Evolutionary conservation across 768 basidiomycete genomes (phyloP).

Genomic region (Boletus barrowsii): DNA sequence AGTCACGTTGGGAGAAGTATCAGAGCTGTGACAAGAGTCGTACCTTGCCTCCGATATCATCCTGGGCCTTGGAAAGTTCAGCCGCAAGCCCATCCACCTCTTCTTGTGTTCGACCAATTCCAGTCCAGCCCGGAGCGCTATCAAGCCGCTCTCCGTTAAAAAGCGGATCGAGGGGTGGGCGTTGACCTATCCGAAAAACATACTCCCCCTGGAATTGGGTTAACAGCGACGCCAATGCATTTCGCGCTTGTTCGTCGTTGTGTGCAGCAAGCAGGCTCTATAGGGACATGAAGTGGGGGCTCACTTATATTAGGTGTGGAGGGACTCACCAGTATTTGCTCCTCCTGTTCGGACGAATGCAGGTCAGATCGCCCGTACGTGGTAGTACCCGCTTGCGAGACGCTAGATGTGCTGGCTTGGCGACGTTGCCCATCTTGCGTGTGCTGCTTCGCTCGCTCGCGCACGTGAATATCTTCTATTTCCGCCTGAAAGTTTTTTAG

Average conservation of each 20-base stretch:
- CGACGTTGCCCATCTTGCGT: constrained; percentile 40
- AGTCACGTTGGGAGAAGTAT: background rate
- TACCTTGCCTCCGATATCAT: constrained; percentile 83
- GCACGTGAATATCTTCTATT: constrained; percentile 72
- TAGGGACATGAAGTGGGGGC: background rate
- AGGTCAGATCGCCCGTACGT: background rate
- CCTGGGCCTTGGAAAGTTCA: constrained; percentile 48
- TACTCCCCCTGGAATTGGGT: constrained; percentile 73
- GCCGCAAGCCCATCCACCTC: constrained; percentile 49
- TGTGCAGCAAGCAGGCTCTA: constrained; percentile 43
- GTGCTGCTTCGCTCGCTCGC: constrained; percentile 65
- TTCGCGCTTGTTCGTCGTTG: constrained; percentile 56
- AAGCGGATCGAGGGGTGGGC: constrained; percentile 55
- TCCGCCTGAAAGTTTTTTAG: constrained; percentile 54
- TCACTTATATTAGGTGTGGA: background rate
- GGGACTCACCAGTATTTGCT: constrained; percentile 14
- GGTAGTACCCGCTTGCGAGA: background rate
- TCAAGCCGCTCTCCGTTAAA: constrained; percentile 50
- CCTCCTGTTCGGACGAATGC: constrained; percentile 16
- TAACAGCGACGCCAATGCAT: constrained; percentile 61
- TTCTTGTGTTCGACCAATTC: constrained; percentile 45
- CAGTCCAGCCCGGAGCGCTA: constrained; percentile 53
- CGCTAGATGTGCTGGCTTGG: constrained; percentile 37
- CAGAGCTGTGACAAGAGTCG: constrained; percentile 1
- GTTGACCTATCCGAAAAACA: constrained; percentile 68